phyloP scores from a whole-genome alignment of 2,329 filamentous ascomycete species.

The Chrysosporium queenslandicum region DNA sequence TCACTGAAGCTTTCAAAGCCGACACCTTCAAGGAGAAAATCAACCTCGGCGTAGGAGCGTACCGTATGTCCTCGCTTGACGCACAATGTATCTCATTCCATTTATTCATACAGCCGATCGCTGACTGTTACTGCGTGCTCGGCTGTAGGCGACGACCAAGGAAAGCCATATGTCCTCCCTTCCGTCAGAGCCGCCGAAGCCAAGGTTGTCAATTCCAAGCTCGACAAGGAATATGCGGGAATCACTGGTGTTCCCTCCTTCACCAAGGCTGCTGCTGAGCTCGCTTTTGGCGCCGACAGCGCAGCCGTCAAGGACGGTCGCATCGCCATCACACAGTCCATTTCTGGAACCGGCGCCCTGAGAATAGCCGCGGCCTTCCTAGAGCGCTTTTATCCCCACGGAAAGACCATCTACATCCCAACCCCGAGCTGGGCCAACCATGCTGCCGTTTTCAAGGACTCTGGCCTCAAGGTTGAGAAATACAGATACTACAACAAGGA shows the following conservation, averaged over 20 bases:
- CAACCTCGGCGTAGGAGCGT: constrained; percentile 95
- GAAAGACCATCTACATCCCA: constrained; percentile 94
- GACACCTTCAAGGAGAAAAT: constrained; percentile 92
- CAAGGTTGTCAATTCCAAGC: constrained; percentile 63
- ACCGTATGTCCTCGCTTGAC: constrained; percentile 49
- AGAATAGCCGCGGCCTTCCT: constrained; percentile 93
- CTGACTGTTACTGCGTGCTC: constrained; percentile 5
- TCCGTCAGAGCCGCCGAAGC: constrained; percentile 84
- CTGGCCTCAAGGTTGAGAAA: constrained; percentile 79
- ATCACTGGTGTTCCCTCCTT: constrained; percentile 95
- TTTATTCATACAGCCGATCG: background rate
- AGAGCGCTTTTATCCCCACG: constrained; percentile 76
- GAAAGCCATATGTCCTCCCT: constrained; percentile 95
- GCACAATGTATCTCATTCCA: background rate
- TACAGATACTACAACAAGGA: constrained; percentile 99
- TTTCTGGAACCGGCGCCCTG: constrained; percentile 93
- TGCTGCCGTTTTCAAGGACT: constrained; percentile 89
- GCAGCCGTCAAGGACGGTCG: constrained; percentile 62
- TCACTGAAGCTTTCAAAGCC: constrained; percentile 98
- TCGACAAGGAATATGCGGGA: constrained; percentile 97
- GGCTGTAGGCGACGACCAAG: constrained; percentile 63
- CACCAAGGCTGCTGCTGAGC: constrained; percentile 78
- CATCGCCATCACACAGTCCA: constrained; percentile 89
- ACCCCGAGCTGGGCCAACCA: constrained; percentile 98
- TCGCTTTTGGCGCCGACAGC: constrained; percentile 80